Evolutionary conservation across 2,329 filamentous ascomycete genomes (phyloP), one percentile per base, ranked within the genome.

Genomic region (Botryotinia calthae): DNA sequence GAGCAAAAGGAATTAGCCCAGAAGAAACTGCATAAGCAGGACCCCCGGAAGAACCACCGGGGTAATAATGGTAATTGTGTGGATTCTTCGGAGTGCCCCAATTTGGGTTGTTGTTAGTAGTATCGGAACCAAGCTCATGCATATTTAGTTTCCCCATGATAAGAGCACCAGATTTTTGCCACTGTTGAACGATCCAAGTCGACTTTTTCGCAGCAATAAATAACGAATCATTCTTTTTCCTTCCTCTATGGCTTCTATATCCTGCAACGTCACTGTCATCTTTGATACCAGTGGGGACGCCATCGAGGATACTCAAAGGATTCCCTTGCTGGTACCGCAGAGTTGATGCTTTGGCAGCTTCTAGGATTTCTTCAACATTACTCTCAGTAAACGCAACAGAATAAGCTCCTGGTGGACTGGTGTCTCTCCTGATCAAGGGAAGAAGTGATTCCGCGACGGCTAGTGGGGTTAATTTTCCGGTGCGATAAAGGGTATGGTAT

Each of bases 1-100:
- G 84, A 5, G 95, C 94, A 48, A 90, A 76, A 40, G 89, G 86
- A 0, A 86, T 86, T 2, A 87, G 84, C 37, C 88, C 88, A 1
- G 88, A 85, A 34, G 88, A 88, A 37, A 98, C 93, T 14, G 93
- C 93, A 28, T 97, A 89, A 3, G 95, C 95, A 80, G 94, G 97
- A 22, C 96, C 96, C 63, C 96, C 96, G 1, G 95, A 98, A 80
- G 94, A 97, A 28, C 94, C 94, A 48, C 94, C 94, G 0, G 93
- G 77, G 81, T 96, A 96, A 83, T 93, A 95, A 4, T 84, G 80
- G 0, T 83, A 80, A 79, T 95, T 93, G 81, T 93, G 89, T 0
- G 93, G 93, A 78, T 96, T 96, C 22, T 86, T 85, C 0, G 93
- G 93, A 0, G 93, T 95, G 63, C 93, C 93, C 80, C 93, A 96